These are phyloP conservation scores for Ramichloridium luteum DNA, from an alignment of 2,329 filamentous ascomycete species.

Conservation along the genomic window DNA sequence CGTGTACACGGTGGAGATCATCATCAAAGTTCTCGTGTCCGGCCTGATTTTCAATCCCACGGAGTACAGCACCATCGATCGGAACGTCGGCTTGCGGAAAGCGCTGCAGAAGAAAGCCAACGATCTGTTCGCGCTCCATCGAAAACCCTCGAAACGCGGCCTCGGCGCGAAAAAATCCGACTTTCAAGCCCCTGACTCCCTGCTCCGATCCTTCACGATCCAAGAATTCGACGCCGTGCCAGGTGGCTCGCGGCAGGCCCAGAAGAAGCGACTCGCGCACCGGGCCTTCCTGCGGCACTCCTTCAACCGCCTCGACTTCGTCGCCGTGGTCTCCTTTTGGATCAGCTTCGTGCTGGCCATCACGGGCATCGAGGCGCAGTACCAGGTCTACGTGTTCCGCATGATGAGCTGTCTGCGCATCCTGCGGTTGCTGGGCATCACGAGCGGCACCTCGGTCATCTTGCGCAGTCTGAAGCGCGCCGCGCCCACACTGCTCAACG, in stretches of 20 bases:
- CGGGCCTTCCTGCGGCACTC: slow-evolving; percentile 88
- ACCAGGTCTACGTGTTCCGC: slow-evolving; percentile 78
- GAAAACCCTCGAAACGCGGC: slow-evolving; percentile 53
- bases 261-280: slow-evolving; percentile 73
- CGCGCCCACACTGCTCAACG: slow-evolving; percentile 77
- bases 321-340: slow-evolving; percentile 94
- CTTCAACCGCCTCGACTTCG: slow-evolving; percentile 89
- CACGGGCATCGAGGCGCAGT: slow-evolving; percentile 52
- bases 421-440: slow-evolving; percentile 76
- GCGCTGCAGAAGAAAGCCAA: slow-evolving; percentile 66
- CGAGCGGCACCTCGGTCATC: slow-evolving; percentile 89
- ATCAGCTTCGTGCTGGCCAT: slow-evolving; percentile 67
- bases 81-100: slow-evolving; percentile 59
- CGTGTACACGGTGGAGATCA: slow-evolving; percentile 78
- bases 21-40: slow-evolving; percentile 78
- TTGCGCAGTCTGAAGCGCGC: slow-evolving; percentile 90
- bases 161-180: slow-evolving; percentile 8
- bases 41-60: slow-evolving; percentile 81
- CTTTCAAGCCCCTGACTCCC: slow-evolving; percentile 17
- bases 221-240: slow-evolving; percentile 33
- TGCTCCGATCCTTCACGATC: slow-evolving; percentile 26
- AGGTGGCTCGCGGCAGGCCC: slow-evolving; percentile 59
- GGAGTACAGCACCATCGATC: slow-evolving; percentile 85
- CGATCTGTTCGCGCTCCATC: slow-evolving; percentile 68
- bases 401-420: slow-evolving; percentile 97